A percentile compares a stretch with the other conserved stretches of the same genome.
These are phyloP conservation scores for Russula abietina DNA, from an alignment of 768 basidiomycete genomes.

Conservation along the genomic window DNA sequence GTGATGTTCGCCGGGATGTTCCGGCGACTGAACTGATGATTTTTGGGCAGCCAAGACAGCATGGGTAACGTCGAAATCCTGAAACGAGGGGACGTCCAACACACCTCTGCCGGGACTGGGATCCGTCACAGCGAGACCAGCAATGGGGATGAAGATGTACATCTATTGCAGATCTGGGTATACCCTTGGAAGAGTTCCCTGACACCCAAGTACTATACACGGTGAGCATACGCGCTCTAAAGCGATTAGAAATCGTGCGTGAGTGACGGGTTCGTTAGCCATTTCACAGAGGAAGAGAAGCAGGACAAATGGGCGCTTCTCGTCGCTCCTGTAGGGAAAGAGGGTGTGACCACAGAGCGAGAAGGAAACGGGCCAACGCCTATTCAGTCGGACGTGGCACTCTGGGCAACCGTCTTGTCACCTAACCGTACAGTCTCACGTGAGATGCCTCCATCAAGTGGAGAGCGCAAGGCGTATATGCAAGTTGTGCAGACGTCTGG, in stretches of 20 bases:
- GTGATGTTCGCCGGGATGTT: background rate
- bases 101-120: slow-evolving; percentile 89
- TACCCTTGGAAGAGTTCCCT: slow-evolving; percentile 45
- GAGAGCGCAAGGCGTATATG: slow-evolving; percentile 61
- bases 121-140: slow-evolving; percentile 76
- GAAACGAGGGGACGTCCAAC: slow-evolving; percentile 82
- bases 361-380: slow-evolving; percentile 79
- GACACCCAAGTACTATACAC: slow-evolving; percentile 77
- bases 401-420: slow-evolving; percentile 73
- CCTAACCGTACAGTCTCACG: slow-evolving; percentile 49
- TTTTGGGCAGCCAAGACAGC: slow-evolving; percentile 63
- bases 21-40: background rate
- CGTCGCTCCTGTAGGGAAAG: slow-evolving; percentile 59
- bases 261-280: slow-evolving; percentile 29
- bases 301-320: slow-evolving; percentile 48
- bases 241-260: background rate
- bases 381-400: slow-evolving; percentile 57
- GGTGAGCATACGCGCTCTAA: slow-evolving; percentile 33
- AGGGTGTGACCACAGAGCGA: slow-evolving; percentile 52
- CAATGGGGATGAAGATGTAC: slow-evolving; percentile 42
- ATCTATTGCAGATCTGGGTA: slow-evolving; percentile 73
- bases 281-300: slow-evolving; percentile 50
- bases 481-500: slow-evolving; percentile 85
- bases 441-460: slow-evolving; percentile 33
- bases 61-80: slow-evolving; percentile 90